phyloP scores from a whole-genome alignment of 176 grass and related monocot genomes.

The Lolium rigidum region DNA sequence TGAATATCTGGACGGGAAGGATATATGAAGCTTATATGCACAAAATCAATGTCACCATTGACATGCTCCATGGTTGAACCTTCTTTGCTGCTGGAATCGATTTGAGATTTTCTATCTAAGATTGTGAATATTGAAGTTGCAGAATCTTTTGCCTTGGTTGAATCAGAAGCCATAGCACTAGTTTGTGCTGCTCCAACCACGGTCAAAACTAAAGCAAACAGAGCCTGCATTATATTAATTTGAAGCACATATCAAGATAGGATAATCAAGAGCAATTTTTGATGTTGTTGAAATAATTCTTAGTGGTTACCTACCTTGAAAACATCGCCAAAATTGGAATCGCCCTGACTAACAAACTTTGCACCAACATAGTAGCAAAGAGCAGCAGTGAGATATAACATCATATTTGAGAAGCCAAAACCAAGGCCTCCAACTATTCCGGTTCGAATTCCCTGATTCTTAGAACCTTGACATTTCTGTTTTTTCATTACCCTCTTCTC shows the following conservation, averaged over 20 bases:
- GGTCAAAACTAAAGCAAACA: slow-evolving; percentile 32
- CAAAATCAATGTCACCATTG: slow-evolving; percentile 47
- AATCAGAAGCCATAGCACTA: slow-evolving; percentile 42
- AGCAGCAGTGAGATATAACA: slow-evolving; percentile 30
- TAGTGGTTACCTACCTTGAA: slow-evolving; percentile 52
- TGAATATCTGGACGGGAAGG: slow-evolving; percentile 49
- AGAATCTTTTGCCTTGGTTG: slow-evolving; percentile 39
- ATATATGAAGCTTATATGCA: slow-evolving; percentile 51
- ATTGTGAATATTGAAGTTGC: slow-evolving; percentile 39
- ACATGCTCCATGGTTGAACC: slow-evolving; percentile 45
- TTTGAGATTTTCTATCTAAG: slow-evolving; percentile 27
- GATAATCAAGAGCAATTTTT: background rate
- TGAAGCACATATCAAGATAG: slow-evolving; percentile 28
- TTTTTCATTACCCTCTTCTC: slow-evolving; percentile 53
- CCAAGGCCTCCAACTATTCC: slow-evolving; percentile 54
- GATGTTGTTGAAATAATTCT: background rate
- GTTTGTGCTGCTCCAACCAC: slow-evolving; percentile 16
- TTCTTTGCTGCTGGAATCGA: slow-evolving; percentile 43
- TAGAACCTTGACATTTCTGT: slow-evolving; percentile 46
- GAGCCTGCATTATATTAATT: slow-evolving; percentile 37
- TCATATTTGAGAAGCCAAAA: slow-evolving; percentile 55
- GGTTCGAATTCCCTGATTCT: slow-evolving; percentile 48
- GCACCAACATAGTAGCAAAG: slow-evolving; percentile 52
- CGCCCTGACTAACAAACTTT: slow-evolving; percentile 36
- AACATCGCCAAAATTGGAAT: slow-evolving; percentile 41